phyloP scores from a whole-genome alignment of 2,329 filamentous ascomycete species.

The Clonostachys rhizophaga region DNA sequence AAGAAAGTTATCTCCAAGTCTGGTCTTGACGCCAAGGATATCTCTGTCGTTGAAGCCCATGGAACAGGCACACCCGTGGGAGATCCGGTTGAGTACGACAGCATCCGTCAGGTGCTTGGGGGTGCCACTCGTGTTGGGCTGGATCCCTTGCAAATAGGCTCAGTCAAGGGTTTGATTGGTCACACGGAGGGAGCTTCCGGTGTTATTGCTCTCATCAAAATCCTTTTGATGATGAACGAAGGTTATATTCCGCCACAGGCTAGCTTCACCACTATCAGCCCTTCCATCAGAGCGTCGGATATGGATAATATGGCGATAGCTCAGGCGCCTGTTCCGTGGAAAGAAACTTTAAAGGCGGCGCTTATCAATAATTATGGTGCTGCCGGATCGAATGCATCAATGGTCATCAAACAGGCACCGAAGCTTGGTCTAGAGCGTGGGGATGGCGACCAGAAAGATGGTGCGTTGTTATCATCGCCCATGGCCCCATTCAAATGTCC shows the following conservation, averaged over 20 bases:
- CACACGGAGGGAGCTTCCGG: constrained; percentile 11
- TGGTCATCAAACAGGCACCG: background rate
- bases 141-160: constrained; percentile 27
- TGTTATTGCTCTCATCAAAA: constrained; percentile 3
- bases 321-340: background rate
- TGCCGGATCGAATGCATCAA: constrained; percentile 1
- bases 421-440: too few species aligned
- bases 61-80: constrained; percentile 39
- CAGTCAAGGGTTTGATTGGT: constrained; percentile 41
- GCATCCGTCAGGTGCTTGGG: constrained; percentile 14
- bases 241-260: constrained; percentile 8
- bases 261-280: constrained; percentile 1
- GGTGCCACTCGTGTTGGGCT: background rate
- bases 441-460: too few species aligned
- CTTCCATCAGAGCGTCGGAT: background rate
- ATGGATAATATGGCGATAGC: background rate
- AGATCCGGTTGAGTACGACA: constrained; percentile 39
- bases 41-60: constrained; percentile 20
- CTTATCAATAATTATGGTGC: constrained; percentile 4
- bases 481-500: too few species aligned
- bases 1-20: constrained; percentile 20
- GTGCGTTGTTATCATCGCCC: too few species aligned
- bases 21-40: constrained; percentile 11
- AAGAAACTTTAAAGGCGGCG: constrained; percentile 10
- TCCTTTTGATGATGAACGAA: constrained; percentile 6